Conservation (phyloP, 495 filamentous ascomycete genomes). For the Aspergillus carlsbadensis region DNA sequence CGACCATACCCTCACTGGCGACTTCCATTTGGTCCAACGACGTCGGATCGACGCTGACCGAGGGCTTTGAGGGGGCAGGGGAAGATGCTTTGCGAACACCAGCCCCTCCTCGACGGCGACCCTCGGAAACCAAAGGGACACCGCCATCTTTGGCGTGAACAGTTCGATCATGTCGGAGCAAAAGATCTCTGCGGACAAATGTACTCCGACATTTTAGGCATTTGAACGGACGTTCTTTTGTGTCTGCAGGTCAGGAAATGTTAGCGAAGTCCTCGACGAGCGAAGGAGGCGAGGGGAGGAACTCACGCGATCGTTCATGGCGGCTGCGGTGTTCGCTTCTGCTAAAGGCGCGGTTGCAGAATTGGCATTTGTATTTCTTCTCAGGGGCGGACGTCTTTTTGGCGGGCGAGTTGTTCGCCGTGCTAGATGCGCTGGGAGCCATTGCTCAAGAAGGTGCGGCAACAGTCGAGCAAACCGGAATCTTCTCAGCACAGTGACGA, state of each 20-base stretch:
- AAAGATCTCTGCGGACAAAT: conserved; percentile 93
- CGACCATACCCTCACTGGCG: conserved; percentile 90
- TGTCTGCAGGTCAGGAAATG: conserved; percentile 59
- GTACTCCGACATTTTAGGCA: conserved; percentile 98
- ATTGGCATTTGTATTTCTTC: conserved; percentile 99
- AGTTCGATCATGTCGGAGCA: conserved; percentile 95
- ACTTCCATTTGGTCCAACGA: conserved; percentile 94
- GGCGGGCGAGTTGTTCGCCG: conserved; percentile 57
- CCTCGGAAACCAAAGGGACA: conserved; percentile 89
- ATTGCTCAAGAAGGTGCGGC: conserved; percentile 39
- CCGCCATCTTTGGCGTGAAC: conserved; percentile 99
- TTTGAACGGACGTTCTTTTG: conserved; percentile 98
- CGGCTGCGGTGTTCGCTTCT: conserved; percentile 94
- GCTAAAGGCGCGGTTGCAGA: conserved; percentile 95
- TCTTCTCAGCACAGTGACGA: conserved; percentile 43
- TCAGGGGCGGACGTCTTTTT: conserved; percentile 71
- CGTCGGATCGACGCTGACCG: conserved; percentile 81
- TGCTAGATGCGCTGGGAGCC: conserved; percentile 59
- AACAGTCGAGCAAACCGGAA: conserved; percentile 32
- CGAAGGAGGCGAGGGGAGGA: background rate
- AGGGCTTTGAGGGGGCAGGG: conserved; percentile 72
- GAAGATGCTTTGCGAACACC: conserved; percentile 60
- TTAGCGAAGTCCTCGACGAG: conserved; percentile 8
- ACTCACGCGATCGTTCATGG: conserved; percentile 98
- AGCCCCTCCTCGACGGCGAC: conserved; percentile 76